These are phyloP conservation scores for Xylariaceae sp. DNA, from an alignment of 2,329 filamentous ascomycete genomes.

Conservation along the genomic window DNA sequence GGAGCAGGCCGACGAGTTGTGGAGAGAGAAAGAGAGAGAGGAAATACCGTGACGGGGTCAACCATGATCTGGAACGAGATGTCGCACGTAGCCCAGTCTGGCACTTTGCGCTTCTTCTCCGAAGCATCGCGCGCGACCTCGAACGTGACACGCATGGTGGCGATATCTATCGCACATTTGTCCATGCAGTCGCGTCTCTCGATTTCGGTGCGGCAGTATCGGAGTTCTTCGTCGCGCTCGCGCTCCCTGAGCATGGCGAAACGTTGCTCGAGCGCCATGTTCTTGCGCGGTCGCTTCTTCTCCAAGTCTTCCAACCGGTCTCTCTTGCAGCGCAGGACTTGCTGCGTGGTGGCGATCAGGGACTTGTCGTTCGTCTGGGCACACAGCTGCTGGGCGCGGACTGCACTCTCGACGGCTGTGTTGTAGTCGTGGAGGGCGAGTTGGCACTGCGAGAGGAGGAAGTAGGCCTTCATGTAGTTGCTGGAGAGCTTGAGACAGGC, in stretches of 20 bases:
- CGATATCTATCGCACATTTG: too few species aligned
- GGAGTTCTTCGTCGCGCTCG: conserved; percentile 39
- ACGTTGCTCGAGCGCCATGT: conserved; percentile 52
- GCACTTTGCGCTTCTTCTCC: conserved; percentile 51
- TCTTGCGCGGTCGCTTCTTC: conserved; percentile 46
- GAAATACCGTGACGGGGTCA: conserved; percentile 57
- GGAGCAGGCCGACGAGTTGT: too few species aligned
- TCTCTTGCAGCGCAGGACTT: conserved; percentile 76
- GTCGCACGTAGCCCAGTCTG: conserved; percentile 70
- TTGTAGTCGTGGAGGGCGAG: conserved; percentile 65
- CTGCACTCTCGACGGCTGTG: conserved; percentile 63
- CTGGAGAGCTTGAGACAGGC: conserved; percentile 62
- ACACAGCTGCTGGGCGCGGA: conserved; percentile 66
- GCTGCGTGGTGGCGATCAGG: conserved; percentile 61
- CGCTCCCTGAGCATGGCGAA: conserved; percentile 44
- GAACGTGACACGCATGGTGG: too few species aligned
- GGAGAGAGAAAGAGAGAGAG: too few species aligned
- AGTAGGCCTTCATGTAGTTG: conserved; percentile 71
- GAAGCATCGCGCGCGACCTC: too few species aligned
- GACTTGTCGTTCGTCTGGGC: conserved; percentile 55
- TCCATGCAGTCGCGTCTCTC: too few species aligned
- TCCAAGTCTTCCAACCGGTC: conserved; percentile 77
- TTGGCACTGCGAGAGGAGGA: conserved; percentile 77
- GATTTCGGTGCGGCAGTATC: too few species aligned
- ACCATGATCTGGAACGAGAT: conserved; percentile 69